phyloP scores from a whole-genome alignment of 169 alveolate genomes.

The Eimeria praecox region DNA sequence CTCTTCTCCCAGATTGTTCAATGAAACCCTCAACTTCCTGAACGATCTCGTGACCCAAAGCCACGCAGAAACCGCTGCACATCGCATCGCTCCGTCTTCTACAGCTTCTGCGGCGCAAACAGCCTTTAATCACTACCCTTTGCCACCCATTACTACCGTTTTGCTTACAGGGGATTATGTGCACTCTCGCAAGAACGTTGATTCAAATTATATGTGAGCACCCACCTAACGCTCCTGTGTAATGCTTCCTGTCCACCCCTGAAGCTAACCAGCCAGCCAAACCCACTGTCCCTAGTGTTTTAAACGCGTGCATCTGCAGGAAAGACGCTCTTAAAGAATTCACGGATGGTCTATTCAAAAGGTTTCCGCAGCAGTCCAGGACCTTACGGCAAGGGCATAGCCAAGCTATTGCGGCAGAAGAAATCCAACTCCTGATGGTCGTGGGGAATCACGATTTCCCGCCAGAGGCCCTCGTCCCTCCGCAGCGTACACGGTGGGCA shows the following conservation, averaged over 20 bases:
- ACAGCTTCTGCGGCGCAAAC: neutral
- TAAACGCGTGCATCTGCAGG: neutral
- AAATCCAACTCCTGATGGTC: conserved; percentile 2
- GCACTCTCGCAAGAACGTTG: neutral
- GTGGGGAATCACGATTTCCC: conserved; percentile 64
- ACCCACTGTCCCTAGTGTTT: neutral
- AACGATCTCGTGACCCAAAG: conserved; percentile 10
- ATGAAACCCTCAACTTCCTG: conserved; percentile 13
- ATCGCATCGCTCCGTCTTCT: neutral
- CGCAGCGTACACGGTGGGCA: conserved; percentile 54
- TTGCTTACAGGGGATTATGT: conserved; percentile 40
- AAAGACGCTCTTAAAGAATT: neutral
- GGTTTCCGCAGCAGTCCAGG: conserved; percentile 8
- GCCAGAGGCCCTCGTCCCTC: neutral
- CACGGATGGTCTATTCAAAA: neutral
- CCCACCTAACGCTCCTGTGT: neutral
- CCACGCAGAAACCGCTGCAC: neutral
- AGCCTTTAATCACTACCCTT: neutral
- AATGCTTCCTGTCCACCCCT: neutral
- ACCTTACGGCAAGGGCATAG: neutral
- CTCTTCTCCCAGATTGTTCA: neutral
- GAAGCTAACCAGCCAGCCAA: neutral
- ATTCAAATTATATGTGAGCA: neutral
- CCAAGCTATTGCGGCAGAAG: neutral
- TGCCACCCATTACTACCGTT: conserved; percentile 38